Evolutionary conservation across 192 early-diverging fungal genomes (phyloP).

Genomic region (Coemansia reversa): DNA sequence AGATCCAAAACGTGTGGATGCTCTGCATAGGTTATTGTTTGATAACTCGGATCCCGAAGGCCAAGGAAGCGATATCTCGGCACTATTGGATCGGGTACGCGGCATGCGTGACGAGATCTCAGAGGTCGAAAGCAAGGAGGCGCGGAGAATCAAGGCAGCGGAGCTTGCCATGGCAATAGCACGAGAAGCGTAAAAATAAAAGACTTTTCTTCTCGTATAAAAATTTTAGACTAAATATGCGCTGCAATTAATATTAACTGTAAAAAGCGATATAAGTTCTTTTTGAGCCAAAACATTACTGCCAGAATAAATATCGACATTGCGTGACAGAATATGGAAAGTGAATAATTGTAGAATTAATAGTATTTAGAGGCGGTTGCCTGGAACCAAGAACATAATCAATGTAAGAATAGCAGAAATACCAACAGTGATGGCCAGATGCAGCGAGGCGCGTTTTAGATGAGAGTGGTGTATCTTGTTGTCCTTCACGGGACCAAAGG

Average conservation of each 20-base stretch:
- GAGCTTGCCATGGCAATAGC: conserved; percentile 44
- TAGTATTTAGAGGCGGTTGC: conserved; percentile 35
- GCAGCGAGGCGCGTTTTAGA: conserved; percentile 37
- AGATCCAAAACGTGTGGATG: conserved; percentile 18
- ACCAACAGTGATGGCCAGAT: conserved; percentile 22
- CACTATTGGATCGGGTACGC: conserved; percentile 19
- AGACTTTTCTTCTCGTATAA: not conserved
- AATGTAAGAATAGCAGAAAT: conserved; percentile 36
- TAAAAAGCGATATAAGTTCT: not conserved
- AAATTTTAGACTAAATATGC: not conserved
- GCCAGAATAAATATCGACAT: not conserved
- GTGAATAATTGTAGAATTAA: not conserved
- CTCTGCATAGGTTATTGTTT: conserved; percentile 23
- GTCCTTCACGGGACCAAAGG: conserved; percentile 33
- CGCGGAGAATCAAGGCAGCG: conserved; percentile 31
- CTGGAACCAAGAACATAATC: conserved; percentile 47
- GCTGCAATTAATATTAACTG: not conserved
- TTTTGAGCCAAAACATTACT: not conserved
- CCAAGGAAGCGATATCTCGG: conserved; percentile 19
- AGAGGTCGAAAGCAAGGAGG: conserved; percentile 25
- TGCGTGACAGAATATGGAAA: conserved; percentile 1
- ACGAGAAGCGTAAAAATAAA: not conserved
- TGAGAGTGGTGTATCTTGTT: conserved; percentile 33
- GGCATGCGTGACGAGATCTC: conserved; percentile 33
- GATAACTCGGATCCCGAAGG: not conserved